phyloP scores from a whole-genome alignment of 2,329 filamentous ascomycete species.

The Aspergillus spinulosporus region DNA sequence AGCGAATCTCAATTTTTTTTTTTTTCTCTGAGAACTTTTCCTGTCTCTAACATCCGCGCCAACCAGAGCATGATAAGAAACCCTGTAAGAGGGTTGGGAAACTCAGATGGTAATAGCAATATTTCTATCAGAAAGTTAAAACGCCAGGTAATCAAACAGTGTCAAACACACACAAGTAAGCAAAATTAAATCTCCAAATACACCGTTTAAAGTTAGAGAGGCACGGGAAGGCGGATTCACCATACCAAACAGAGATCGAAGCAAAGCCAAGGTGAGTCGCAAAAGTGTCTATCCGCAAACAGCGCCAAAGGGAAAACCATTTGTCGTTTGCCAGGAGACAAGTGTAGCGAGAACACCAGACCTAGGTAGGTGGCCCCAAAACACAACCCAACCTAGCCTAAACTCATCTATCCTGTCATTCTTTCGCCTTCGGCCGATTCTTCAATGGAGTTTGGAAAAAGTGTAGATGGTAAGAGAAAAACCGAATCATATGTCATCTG shows the following conservation, averaged over 20 bases:
- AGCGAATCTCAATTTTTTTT: conserved; percentile 7
- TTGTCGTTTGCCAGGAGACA: not conserved
- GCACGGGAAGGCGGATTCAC: conserved; percentile 4
- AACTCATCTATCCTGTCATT: too few species aligned
- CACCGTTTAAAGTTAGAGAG: conserved; percentile 16
- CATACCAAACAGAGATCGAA: conserved; percentile 14
- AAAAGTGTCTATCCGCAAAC: not conserved
- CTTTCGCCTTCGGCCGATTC: too few species aligned
- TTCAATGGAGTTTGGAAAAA: not conserved
- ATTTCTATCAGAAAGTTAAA: conserved; percentile 16
- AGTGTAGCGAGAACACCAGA: not conserved
- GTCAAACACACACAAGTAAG: conserved; percentile 6
- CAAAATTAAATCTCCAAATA: conserved; percentile 14
- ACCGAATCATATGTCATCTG: not conserved
- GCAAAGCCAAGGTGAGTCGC: not conserved
- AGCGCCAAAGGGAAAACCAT: not conserved
- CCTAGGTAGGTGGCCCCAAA: not conserved
- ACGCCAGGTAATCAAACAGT: conserved; percentile 6
- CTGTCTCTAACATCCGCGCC: conserved; percentile 14
- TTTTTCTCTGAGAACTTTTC: conserved; percentile 14
- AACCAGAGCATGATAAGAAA: conserved; percentile 9
- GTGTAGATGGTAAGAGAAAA: not conserved
- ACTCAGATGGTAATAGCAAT: conserved; percentile 10
- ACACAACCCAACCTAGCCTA: not conserved
- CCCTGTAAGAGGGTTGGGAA: conserved; percentile 15